Evolutionary conservation across 2,329 filamentous ascomycete genomes (phyloP), one percentile per base, ranked within the genome.

Genomic region (Cordyceps javanica): DNA sequence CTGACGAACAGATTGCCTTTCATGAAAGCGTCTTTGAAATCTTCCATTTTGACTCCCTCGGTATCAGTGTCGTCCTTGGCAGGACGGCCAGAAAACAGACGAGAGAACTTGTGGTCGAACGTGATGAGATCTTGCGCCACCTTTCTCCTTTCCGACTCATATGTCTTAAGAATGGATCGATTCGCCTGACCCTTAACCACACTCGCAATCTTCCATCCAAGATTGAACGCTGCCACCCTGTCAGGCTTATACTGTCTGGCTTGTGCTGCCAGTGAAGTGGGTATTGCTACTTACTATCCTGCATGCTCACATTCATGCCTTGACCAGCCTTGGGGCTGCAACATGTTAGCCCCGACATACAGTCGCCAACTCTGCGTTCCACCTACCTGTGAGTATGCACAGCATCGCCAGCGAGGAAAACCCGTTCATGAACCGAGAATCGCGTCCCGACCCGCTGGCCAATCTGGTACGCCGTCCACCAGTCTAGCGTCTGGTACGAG

Each of bases 221-320:
- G 75, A 55, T 83, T 83, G 66, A 75, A 80, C 0, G 57, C 57
- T 74, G 16, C 45, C 1, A 21, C 13, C n/a, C 2, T 54, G 44
- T 71, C 14, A 56, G 39, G 8, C 28, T 23, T 50, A 62, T 56
- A 61, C 65, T 68, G 8, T 7, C 3, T 21, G 5, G 5, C 28
- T 23, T 50, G 62, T 56, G 62, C 65, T 68, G 8, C 10, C 3
- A 6, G 5, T 2, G n/a, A 16, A 16, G 3, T 10, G 14, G 44
- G 10, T 14, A 7, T 23, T 6, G 26, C n/a, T 46, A 34, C 59
- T 58, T 50, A 60, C 53, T 70, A 66, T 90, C 87, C 63, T 88
- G 85, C 82, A 90, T 87, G 30, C 77, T 82, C 2, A 88, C 81
- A 62, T 90, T 90, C 85, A 89, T 89, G 13, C 87, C 86, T 65